Evolutionary conservation across 2,329 filamentous ascomycete genomes (phyloP).

Genomic region (Penicillium occitanis): DNA sequence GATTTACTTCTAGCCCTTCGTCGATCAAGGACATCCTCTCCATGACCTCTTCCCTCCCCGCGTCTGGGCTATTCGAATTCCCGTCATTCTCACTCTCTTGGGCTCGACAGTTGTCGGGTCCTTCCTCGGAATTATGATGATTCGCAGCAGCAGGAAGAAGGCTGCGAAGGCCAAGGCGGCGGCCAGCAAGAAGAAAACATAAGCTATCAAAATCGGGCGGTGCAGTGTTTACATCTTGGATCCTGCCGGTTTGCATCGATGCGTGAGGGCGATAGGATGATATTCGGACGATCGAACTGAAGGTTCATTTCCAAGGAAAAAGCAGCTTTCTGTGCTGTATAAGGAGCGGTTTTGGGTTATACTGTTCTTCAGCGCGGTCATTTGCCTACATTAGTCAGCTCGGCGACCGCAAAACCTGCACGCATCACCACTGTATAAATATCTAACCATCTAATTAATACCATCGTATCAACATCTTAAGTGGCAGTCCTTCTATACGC

Average conservation of each 20-base stretch:
- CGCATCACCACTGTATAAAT: slow-evolving; percentile 6
- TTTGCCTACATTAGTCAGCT: background rate
- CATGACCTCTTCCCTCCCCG: slow-evolving; percentile 95
- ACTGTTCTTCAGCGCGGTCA: background rate
- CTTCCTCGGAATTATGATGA: slow-evolving; percentile 97
- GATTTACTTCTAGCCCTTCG: slow-evolving; percentile 72
- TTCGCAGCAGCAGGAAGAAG: slow-evolving; percentile 97
- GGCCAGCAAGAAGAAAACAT: slow-evolving; percentile 69
- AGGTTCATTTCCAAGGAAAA: background rate
- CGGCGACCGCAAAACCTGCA: background rate
- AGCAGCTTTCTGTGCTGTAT: background rate
- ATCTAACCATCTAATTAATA: background rate
- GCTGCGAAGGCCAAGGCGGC: slow-evolving; percentile 86
- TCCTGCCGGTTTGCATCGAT: background rate
- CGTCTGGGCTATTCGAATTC: slow-evolving; percentile 98
- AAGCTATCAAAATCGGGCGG: background rate
- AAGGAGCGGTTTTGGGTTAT: background rate
- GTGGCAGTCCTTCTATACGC: background rate
- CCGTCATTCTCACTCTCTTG: slow-evolving; percentile 91
- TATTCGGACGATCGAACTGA: background rate
- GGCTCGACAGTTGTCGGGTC: slow-evolving; percentile 92
- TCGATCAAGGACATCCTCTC: slow-evolving; percentile 89
- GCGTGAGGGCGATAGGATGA: background rate
- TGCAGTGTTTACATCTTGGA: background rate
- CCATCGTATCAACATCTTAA: background rate